A percentile compares a stretch with the other conserved stretches of the same genome.
phyloP scores from a whole-genome alignment of 768 basidiomycete genomes.

The Exsudoporus frostii region DNA sequence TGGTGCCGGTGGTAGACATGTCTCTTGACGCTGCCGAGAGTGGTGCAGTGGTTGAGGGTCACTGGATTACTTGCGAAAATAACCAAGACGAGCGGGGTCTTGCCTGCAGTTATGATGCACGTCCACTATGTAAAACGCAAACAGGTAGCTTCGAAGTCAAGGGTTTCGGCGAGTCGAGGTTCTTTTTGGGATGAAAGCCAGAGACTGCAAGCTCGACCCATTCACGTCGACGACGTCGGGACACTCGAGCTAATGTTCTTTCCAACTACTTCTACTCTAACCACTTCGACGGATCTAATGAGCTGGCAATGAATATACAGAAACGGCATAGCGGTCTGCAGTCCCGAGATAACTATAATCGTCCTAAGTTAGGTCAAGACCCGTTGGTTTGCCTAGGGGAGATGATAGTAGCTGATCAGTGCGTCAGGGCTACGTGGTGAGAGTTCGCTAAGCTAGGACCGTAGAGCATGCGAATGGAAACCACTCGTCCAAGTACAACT shows the following conservation, averaged over 20 bases:
- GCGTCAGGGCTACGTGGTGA: too few species aligned
- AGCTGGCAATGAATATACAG: background rate
- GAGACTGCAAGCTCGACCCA: background rate
- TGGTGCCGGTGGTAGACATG: slow-evolving; percentile 14
- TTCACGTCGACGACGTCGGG: background rate
- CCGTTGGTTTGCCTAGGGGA: too few species aligned
- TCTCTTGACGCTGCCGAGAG: background rate
- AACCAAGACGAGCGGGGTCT: background rate
- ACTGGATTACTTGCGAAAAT: background rate
- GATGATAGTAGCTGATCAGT: background rate
- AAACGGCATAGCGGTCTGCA: background rate
- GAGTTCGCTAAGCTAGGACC: too few species aligned
- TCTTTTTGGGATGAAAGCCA: background rate
- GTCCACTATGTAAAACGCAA: background rate
- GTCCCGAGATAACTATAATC: background rate
- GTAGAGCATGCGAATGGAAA: background rate
- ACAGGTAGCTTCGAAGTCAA: background rate
- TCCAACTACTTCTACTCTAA: background rate
- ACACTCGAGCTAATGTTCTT: background rate
- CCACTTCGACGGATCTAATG: background rate
- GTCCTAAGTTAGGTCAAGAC: background rate
- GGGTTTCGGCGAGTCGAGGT: background rate
- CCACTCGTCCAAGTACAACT: background rate
- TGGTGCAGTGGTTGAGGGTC: background rate
- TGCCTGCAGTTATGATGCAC: background rate